These are phyloP conservation scores for Silene conica DNA, from an alignment of 148 eudicot genomes.

Conservation along the genomic window DNA sequence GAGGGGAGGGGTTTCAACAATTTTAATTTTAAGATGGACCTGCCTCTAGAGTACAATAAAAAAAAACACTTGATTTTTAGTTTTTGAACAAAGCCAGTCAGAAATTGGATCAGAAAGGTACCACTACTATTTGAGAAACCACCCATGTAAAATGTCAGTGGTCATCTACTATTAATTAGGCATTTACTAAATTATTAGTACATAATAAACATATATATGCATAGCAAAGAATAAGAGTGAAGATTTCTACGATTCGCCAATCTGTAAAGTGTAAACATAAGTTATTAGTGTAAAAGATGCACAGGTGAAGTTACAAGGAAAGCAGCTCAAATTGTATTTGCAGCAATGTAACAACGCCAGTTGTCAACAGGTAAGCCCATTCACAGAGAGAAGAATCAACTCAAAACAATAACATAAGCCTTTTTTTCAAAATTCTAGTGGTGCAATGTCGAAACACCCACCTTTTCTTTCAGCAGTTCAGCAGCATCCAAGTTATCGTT, in stretches of 20 bases:
- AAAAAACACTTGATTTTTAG: too few species aligned
- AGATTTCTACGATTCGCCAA: neutral
- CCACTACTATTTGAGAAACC: too few species aligned
- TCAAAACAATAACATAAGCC: neutral
- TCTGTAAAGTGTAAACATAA: too few species aligned
- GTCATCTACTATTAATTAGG: neutral
- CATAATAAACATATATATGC: neutral
- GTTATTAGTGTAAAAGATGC: neutral
- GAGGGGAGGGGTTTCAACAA: too few species aligned
- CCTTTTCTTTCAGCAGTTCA: conserved; percentile 87
- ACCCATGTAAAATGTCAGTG: too few species aligned
- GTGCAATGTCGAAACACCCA: conserved; percentile 14
- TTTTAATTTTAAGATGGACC: too few species aligned
- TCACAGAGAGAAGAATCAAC: neutral
- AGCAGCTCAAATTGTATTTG: neutral
- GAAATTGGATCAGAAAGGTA: too few species aligned
- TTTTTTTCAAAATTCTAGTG: neutral
- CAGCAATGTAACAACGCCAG: neutral
- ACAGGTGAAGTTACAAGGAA: neutral
- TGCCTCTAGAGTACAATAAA: too few species aligned
- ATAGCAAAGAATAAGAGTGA: neutral
- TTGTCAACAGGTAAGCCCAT: neutral
- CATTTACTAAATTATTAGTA: neutral
- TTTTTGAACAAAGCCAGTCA: too few species aligned
- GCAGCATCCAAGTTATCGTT: conserved; percentile 68